Conservation (phyloP, 805 yeast genomes). For the Candida quercuum region DNA sequence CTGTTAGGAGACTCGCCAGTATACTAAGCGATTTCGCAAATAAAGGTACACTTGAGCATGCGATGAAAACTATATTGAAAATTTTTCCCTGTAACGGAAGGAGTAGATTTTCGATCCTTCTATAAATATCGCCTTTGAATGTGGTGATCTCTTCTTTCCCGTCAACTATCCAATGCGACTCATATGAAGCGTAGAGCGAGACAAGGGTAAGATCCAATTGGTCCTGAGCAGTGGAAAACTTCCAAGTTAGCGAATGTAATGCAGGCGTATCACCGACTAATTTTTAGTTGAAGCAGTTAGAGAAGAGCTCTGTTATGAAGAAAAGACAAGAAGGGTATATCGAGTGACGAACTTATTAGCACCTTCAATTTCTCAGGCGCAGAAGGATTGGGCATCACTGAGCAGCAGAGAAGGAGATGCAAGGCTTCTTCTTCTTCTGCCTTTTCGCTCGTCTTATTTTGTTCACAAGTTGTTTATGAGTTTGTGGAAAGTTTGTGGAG, state of each 20-base stretch:
- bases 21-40: constrained; percentile 3
- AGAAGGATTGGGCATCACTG: neutral
- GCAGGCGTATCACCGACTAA: constrained; percentile 10
- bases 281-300: neutral
- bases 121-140: neutral
- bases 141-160: neutral
- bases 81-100: neutral
- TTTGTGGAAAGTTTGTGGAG: too few species aligned
- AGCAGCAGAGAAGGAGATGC: too few species aligned
- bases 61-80: constrained; percentile 8
- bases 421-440: too few species aligned
- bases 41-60: constrained; percentile 8
- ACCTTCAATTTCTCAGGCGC: neutral
- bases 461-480: too few species aligned
- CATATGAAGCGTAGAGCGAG: constrained; percentile 1
- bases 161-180: neutral
- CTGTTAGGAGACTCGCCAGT: neutral
- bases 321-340: neutral
- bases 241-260: constrained; percentile 2
- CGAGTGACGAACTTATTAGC: neutral
- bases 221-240: neutral
- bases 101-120: neutral
- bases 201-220: constrained; percentile 2
- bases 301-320: neutral
- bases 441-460: too few species aligned